A percentile compares a stretch with the other conserved stretches of the same genome.
These are phyloP conservation scores for Spathaspora gorwiae DNA, from an alignment of 805 yeast genomes.

Conservation along the genomic window DNA sequence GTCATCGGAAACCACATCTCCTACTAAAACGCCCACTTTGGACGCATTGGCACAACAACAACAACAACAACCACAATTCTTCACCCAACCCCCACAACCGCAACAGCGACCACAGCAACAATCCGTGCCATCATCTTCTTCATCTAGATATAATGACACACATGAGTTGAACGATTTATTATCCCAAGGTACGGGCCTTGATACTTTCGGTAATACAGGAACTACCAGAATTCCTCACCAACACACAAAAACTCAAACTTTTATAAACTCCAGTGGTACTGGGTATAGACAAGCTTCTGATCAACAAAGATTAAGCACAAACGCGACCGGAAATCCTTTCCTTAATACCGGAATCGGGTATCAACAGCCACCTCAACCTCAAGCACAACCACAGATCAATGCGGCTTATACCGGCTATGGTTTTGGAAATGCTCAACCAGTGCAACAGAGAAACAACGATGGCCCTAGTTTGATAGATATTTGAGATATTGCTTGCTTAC, in stretches of 20 bases:
- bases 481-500: slow-evolving; percentile 9
- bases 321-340: slow-evolving; percentile 55
- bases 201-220: slow-evolving; percentile 89
- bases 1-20: slow-evolving; percentile 11
- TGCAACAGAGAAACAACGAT: slow-evolving; percentile 29
- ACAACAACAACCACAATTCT: slow-evolving; percentile 25
- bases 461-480: slow-evolving; percentile 47
- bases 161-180: slow-evolving; percentile 72
- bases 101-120: slow-evolving; percentile 19
- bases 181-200: slow-evolving; percentile 86
- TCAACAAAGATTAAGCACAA: slow-evolving; percentile 27
- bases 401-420: slow-evolving; percentile 93
- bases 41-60: slow-evolving; percentile 24
- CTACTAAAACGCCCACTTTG: slow-evolving; percentile 18
- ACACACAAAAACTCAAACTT: slow-evolving; percentile 75
- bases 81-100: slow-evolving; percentile 20
- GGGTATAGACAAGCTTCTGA: slow-evolving; percentile 55
- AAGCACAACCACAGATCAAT: slow-evolving; percentile 38
- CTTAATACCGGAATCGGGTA: slow-evolving; percentile 54
- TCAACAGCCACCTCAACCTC: slow-evolving; percentile 20
- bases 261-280: slow-evolving; percentile 85
- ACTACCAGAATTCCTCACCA: slow-evolving; percentile 86
- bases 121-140: slow-evolving; percentile 11
- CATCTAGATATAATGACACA: slow-evolving; percentile 40
- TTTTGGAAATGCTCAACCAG: slow-evolving; percentile 69